Base-by-base conservation (phyloP, 164 flowering plant genomes). In the Brasenia schreberi region DNA sequence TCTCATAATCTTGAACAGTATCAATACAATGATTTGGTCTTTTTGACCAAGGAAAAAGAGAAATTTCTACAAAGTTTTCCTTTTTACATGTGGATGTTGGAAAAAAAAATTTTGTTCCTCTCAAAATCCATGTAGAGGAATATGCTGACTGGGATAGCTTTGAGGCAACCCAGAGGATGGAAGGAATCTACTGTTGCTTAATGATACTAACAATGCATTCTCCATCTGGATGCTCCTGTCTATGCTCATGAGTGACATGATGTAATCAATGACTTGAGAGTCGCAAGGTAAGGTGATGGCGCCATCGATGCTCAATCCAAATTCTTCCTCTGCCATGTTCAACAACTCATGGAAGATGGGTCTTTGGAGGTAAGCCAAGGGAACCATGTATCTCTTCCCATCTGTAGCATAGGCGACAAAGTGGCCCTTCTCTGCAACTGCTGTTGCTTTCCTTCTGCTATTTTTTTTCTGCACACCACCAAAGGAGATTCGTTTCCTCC, bases 281-380 rank as follows among this genome's bases (percentile, higher is more conserved):
- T 70, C 65, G 16, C 73, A 70, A 16, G 73, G 73, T 10, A 70
- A 18, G 49, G 59, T 65, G 42, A 70, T 69, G 1, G 63, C 62
- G 1, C 66, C 71, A 49, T 49, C 0, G 16, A 49, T 16, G 5
- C 63, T 27, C 19, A 56, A 56, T 14, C 71, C 71, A 19, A 70
- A 70, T 61, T 65, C 68, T 4, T 44, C 65, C 49, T 65, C 73
- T 5, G 65, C 43, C 68, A 70, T 65, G 39, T 61, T 70, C 7
- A 70, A 63, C 9, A 70, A 65, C 62, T 70, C 68, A 52, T 10
- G 27, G 59, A 66, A 62, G 66, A 71, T 53, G n/a, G 64, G 44
- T 14, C 33, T 43, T 7, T 62, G 14, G 19, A 68, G 59, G 49
- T 19, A 62, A 18, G 0, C 17, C 42, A 68, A 42, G 10, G 70